Conservation (phyloP, 192 early-diverging fungal species). For the Piromyces finnis region DNA sequence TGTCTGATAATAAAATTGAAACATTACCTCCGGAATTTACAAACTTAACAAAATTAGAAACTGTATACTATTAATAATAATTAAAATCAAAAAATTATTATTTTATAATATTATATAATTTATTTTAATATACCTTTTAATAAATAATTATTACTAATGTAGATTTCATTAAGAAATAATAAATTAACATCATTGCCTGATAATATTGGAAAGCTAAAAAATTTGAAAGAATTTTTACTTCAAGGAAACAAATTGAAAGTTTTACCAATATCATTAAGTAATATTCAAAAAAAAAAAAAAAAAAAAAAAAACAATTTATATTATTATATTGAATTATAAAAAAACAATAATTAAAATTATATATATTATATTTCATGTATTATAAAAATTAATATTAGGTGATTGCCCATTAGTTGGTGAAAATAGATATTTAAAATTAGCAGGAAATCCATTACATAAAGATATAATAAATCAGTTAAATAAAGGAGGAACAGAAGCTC, state of each 20-base stretch:
- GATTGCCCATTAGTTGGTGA: not conserved
- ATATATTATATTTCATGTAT: too few species aligned
- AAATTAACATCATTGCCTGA: not conserved
- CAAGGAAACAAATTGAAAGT: not conserved
- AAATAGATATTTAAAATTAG: not conserved
- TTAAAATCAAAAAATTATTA: too few species aligned
- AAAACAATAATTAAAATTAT: too few species aligned
- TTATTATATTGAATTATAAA: too few species aligned
- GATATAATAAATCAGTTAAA: not conserved
- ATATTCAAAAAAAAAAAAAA: too few species aligned
- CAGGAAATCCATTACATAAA: not conserved
- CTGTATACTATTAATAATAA: not conserved
- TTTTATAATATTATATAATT: too few species aligned
- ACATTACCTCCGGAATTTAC: not conserved
- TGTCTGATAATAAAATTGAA: not conserved
- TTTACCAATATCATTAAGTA: not conserved
- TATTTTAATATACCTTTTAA: too few species aligned
- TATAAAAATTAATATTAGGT: not conserved
- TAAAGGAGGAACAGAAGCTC: not conserved
- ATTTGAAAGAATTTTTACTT: not conserved
- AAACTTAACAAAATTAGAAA: not conserved
- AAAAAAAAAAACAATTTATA: too few species aligned
- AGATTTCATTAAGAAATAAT: not conserved
- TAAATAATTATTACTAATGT: too few species aligned
- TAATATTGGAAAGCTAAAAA: not conserved